Conservation (phyloP, 441 rosid species). For the Euphorbia celastroides region DNA sequence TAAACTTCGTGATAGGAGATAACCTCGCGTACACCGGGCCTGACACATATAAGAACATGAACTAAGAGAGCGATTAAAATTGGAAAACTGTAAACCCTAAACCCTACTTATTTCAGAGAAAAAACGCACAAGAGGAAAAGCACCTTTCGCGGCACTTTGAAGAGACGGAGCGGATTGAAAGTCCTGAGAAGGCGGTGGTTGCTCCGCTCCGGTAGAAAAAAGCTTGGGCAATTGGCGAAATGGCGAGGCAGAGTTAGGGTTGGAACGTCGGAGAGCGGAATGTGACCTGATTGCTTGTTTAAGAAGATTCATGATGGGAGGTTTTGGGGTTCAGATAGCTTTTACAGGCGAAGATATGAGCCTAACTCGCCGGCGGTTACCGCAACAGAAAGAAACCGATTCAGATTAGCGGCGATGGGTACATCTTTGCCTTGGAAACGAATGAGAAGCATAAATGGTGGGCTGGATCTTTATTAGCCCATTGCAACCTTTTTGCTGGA, state of each 20-base stretch:
- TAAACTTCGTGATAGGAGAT: conserved; percentile 33
- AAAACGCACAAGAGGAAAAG: neutral
- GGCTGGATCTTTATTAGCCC: neutral
- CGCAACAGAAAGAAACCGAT: neutral
- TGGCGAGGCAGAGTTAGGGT: conserved; percentile 20
- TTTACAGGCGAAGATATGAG: neutral
- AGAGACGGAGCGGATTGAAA: conserved; percentile 30
- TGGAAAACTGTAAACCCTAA: conserved; percentile 21
- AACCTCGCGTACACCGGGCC: conserved; percentile 52
- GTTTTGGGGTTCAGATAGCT: neutral
- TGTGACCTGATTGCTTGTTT: conserved; percentile 36
- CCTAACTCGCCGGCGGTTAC: neutral
- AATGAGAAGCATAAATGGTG: neutral
- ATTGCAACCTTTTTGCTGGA: too few species aligned
- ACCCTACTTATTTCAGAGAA: neutral
- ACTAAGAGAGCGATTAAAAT: neutral
- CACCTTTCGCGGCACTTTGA: conserved; percentile 33
- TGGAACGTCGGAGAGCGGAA: conserved; percentile 20
- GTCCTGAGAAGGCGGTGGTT: conserved; percentile 27
- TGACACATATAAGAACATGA: conserved; percentile 17
- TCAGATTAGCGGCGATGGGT: neutral
- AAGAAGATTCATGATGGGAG: conserved; percentile 38
- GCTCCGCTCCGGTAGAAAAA: conserved; percentile 53
- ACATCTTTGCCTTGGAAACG: neutral
- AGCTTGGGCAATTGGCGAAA: conserved; percentile 33